These are phyloP conservation scores for Boletellus deceptivus DNA, from an alignment of 1,284 basidiomycete genomes.

Conservation along the genomic window DNA sequence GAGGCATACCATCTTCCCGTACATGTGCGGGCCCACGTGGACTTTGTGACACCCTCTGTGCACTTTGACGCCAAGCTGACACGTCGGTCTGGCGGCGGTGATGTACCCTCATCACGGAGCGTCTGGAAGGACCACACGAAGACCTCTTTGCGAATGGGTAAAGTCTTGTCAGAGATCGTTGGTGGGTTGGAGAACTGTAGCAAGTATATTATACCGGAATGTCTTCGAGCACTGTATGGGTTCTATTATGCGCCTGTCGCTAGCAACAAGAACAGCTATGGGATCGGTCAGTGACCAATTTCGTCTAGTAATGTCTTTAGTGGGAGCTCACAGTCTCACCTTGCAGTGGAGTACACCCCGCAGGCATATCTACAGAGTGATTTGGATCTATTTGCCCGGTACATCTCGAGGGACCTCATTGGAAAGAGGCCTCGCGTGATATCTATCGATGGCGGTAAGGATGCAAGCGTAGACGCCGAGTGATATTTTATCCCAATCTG, in stretches of 20 bases:
- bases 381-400: constrained; percentile 43
- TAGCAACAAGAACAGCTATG: constrained; percentile 45
- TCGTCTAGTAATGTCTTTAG: not conserved
- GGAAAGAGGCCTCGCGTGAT: constrained; percentile 11
- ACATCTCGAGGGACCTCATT: constrained; percentile 17
- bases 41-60: constrained; percentile 44
- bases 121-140: constrained; percentile 32
- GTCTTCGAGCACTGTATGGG: constrained; percentile 45
- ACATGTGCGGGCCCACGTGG: constrained; percentile 43
- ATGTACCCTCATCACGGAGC: not conserved
- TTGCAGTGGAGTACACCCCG: constrained; percentile 42
- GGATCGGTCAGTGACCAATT: constrained; percentile 39
- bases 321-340: not conserved
- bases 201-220: constrained; percentile 43
- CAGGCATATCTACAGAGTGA: constrained; percentile 39
- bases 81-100: constrained; percentile 1
- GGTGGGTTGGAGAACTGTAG: constrained; percentile 36
- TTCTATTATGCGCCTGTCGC: constrained; percentile 42
- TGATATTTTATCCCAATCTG: constrained; percentile 2
- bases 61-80: constrained; percentile 34
- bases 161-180: constrained; percentile 24
- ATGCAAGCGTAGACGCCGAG: not conserved
- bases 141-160: constrained; percentile 36
- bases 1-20: constrained; percentile 42
- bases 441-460: constrained; percentile 21